phyloP scores from a whole-genome alignment of 768 basidiomycete genomes.

The Glaciozyma martinii region DNA sequence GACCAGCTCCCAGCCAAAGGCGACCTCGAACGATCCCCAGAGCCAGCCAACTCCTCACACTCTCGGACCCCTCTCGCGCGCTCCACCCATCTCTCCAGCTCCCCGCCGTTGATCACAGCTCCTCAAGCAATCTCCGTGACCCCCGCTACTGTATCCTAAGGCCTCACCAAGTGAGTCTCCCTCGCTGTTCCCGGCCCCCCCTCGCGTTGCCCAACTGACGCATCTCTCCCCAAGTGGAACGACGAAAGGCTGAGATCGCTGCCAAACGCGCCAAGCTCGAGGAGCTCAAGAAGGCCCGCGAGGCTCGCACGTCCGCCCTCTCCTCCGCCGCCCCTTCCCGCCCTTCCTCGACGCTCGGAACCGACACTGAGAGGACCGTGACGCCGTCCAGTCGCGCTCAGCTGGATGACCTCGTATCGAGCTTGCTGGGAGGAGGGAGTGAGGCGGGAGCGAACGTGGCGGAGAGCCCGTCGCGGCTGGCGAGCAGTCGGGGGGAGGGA shows the following conservation, averaged over 20 bases:
- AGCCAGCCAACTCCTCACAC: no score
- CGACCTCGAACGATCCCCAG: not conserved
- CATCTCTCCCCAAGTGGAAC: conserved; percentile 4
- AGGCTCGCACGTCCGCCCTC: conserved; percentile 20
- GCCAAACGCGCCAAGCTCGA: conserved; percentile 80
- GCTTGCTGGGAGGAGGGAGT: conserved; percentile 39
- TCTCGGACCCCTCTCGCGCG: no score
- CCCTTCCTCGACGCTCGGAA: conserved; percentile 2
- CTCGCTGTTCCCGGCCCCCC: not conserved
- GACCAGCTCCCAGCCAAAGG: no score
- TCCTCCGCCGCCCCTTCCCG: conserved; percentile 6
- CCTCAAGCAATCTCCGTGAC: no score
- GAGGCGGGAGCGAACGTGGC: not conserved
- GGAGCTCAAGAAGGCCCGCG: conserved; percentile 47
- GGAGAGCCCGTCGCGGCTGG: not conserved
- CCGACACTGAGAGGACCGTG: not conserved
- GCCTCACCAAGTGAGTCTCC: not conserved
- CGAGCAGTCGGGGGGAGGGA: not conserved
- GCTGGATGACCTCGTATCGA: conserved; percentile 46
- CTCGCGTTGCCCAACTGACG: not conserved
- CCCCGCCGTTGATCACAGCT: not conserved
- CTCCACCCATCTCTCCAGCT: not conserved
- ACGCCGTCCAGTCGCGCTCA: conserved; percentile 23
- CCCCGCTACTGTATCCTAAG: not conserved
- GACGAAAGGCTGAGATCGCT: conserved; percentile 62